These are phyloP conservation scores for Endothia cerciana DNA, from an alignment of 2,329 filamentous ascomycete species.

Conservation along the genomic window DNA sequence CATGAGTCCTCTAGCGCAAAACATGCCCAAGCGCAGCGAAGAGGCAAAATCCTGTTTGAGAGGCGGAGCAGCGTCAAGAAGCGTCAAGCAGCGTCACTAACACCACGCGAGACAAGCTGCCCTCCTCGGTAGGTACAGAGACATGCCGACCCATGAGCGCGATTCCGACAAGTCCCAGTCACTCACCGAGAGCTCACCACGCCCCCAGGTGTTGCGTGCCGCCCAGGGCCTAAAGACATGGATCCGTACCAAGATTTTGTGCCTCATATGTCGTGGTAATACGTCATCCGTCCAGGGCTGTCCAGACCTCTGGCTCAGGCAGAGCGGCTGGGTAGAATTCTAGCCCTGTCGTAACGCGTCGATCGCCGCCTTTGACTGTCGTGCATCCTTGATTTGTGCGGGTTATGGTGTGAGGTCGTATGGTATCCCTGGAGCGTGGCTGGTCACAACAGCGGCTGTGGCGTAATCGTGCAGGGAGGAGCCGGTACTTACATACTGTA, in stretches of 20 bases:
- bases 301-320: background rate
- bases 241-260: background rate
- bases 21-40: background rate
- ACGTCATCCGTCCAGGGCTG: background rate
- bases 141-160: background rate
- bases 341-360: background rate
- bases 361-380: background rate
- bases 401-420: constrained; percentile 2
- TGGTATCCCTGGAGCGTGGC: background rate
- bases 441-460: background rate
- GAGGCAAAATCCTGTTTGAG: background rate
- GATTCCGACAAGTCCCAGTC: background rate
- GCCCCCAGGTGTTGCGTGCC: background rate
- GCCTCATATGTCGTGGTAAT: background rate
- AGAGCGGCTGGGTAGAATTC: background rate
- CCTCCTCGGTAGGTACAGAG: background rate
- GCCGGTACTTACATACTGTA: background rate
- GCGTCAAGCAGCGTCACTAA: background rate
- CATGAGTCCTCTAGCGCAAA: background rate
- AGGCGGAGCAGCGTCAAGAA: background rate
- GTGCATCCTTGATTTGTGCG: background rate
- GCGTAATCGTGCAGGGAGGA: background rate
- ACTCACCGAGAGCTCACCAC: background rate
- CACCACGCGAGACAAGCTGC: background rate
- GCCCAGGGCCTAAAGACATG: background rate